Conservation (phyloP, 78 protist genomes). For the Monocercomonoides exilis region DNA sequence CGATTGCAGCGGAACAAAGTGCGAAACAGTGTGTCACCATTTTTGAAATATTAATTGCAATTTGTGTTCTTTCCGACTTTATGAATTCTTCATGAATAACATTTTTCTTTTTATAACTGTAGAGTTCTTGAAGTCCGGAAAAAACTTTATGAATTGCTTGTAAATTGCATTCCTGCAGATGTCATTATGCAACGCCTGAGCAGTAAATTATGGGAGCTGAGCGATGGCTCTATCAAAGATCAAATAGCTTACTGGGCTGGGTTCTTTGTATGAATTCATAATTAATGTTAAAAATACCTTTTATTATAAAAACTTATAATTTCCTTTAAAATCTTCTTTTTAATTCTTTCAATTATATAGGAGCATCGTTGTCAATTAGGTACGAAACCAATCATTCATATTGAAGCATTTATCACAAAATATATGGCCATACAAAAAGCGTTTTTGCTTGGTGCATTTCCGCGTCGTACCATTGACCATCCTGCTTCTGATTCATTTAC, state of each 20-base stretch:
- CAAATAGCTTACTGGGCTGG: slow-evolving; percentile 62
- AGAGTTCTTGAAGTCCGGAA: slow-evolving; percentile 53
- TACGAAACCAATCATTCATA: slow-evolving; percentile 74
- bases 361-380: slow-evolving; percentile 71
- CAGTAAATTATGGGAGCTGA: neutral
- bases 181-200: slow-evolving; percentile 49
- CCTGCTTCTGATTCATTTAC: too few species aligned
- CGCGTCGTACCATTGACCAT: too few species aligned
- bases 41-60: neutral
- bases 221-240: slow-evolving; percentile 31
- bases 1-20: slow-evolving; percentile 53
- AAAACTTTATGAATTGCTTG: slow-evolving; percentile 76
- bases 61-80: neutral
- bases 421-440: slow-evolving; percentile 72
- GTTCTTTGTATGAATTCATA: slow-evolving; percentile 32
- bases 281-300: neutral
- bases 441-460: neutral
- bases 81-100: neutral
- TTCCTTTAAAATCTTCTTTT: slow-evolving; percentile 16
- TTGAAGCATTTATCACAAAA: slow-evolving; percentile 88
- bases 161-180: slow-evolving; percentile 86
- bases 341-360: neutral
- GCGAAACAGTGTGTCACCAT: slow-evolving; percentile 40
- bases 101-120: neutral
- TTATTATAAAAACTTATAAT: slow-evolving; percentile 27